Base-by-base conservation (phyloP, 1,284 basidiomycete species). In the Fomes fomentarius region DNA sequence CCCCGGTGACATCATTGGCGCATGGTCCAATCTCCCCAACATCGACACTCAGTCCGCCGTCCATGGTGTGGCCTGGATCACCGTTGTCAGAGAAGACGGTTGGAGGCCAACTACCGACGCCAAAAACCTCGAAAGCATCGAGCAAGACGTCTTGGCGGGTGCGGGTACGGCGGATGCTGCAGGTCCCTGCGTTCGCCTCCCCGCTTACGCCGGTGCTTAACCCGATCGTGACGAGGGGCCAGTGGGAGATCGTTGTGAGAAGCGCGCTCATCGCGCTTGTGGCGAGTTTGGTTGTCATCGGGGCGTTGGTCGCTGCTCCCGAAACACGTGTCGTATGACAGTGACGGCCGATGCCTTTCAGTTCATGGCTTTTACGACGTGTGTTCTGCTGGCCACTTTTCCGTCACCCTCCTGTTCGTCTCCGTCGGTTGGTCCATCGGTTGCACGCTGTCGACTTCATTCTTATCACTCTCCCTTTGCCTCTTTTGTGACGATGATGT, bases 221-320 rank as follows among this genome's bases (percentile, higher is more conserved):
- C 57, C 85, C 87, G n/a, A 75, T 86, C 49, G 81, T 91, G 44
- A 78, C 82, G 48, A 77, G 90, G 12, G 87, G 83, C 4, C 90
- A 92, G 63, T 92, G 89, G 90, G 89, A 91, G 71, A 77, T 83
- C 22, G 78, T 83, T 17, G 68, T 82, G 40, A 63, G 79, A 28
- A 78, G 79, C 30, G 74, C 66, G 34, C 14, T 67, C 4, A 52
- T 76, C 1, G 63, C 69, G 12, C 25, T 76, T 22, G 56, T 74
- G 14, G 48, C 70, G 17, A 70, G 69, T 50, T 40, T 60, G 7
- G 42, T 56, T 8, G 53, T 74, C n/a, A 50, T 72, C 26, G 70
- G 63, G 12, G 66, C 58, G 40, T 49, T 74, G 38, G 55, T 71
- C 12, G 70, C 66, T 4, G 66, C 66, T 15, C 71, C 72, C 2